These are phyloP conservation scores for Phytopythium kandeliae DNA, from an alignment of 352 stramenopile genomes.

Conservation along the genomic window DNA sequence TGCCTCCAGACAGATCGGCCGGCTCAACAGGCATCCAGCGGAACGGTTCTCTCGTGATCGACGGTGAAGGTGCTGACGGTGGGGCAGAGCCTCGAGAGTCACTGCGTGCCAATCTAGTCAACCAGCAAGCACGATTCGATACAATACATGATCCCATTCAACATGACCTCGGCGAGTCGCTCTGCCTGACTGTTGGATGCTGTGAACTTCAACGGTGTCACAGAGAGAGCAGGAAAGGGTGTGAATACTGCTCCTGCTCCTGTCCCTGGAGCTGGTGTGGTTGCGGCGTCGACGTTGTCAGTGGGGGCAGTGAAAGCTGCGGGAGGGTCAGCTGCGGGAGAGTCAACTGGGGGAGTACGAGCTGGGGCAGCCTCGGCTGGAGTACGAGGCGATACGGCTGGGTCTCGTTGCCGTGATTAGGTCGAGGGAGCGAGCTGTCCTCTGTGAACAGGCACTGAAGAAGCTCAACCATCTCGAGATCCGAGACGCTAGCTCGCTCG, in stretches of 20 bases:
- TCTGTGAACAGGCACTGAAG: conserved; percentile 38
- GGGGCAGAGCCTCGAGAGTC: no score
- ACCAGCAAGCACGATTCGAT: no score
- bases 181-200: neutral
- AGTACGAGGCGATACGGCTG: neutral
- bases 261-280: neutral
- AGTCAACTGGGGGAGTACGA: neutral
- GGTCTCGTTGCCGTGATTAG: neutral
- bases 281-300: neutral
- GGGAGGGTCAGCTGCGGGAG: conserved; percentile 2
- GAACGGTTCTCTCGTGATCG: no score
- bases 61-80: no score
- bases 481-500: conserved; percentile 24
- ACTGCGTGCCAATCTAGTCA: no score
- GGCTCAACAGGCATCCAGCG: no score
- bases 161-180: no score
- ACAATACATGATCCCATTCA: no score
- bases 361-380: neutral
- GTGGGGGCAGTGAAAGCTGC: conserved; percentile 2
- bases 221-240: conserved; percentile 1
- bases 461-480: conserved; percentile 38
- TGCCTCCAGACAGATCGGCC: no score
- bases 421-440: conserved; percentile 9
- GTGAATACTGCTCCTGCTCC: neutral
- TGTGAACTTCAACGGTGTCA: conserved; percentile 1